Conservation (phyloP, 2,329 filamentous ascomycete species). For the Tolypocladium inflatum region DNA sequence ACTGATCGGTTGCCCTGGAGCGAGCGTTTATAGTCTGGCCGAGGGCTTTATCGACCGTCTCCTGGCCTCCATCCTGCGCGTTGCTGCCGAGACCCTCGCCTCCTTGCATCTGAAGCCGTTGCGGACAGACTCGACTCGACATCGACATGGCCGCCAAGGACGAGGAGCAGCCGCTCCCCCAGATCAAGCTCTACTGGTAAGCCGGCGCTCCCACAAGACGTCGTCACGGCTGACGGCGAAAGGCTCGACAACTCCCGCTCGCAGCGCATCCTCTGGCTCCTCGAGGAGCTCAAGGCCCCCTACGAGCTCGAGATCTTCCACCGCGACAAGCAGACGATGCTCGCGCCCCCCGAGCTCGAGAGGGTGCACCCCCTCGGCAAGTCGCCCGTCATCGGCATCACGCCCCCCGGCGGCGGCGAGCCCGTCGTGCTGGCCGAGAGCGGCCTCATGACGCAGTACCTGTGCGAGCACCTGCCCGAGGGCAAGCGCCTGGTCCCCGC, state of each 20-base stretch:
- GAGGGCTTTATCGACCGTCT: background rate
- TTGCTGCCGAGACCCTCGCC: background rate
- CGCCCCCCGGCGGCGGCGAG: slow-evolving; percentile 27
- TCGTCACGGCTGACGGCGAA: background rate
- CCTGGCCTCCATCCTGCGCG: background rate
- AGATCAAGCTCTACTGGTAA: slow-evolving; percentile 58
- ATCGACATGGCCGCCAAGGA: background rate
- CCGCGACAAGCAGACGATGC: slow-evolving; percentile 47
- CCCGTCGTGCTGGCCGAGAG: slow-evolving; percentile 69
- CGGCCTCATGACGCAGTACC: slow-evolving; percentile 71
- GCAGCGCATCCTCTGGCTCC: slow-evolving; percentile 76
- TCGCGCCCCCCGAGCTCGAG: slow-evolving; percentile 70
- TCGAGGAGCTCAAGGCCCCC: slow-evolving; percentile 70
- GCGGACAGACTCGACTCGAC: too few species aligned
- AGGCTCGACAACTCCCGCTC: slow-evolving; percentile 80
- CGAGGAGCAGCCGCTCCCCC: slow-evolving; percentile 23
- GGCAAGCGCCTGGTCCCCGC: slow-evolving; percentile 39
- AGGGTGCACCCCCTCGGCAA: slow-evolving; percentile 80
- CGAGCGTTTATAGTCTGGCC: background rate
- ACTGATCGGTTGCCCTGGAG: background rate
- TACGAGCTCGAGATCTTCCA: slow-evolving; percentile 78
- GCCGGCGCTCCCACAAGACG: background rate
- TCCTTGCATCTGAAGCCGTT: too few species aligned
- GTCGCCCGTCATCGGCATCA: slow-evolving; percentile 66
- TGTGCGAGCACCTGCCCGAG: slow-evolving; percentile 53